Evolutionary conservation across 345 rosid genomes (phyloP), one percentile per base, ranked within the genome.

Genomic region (Acer saccharum): DNA sequence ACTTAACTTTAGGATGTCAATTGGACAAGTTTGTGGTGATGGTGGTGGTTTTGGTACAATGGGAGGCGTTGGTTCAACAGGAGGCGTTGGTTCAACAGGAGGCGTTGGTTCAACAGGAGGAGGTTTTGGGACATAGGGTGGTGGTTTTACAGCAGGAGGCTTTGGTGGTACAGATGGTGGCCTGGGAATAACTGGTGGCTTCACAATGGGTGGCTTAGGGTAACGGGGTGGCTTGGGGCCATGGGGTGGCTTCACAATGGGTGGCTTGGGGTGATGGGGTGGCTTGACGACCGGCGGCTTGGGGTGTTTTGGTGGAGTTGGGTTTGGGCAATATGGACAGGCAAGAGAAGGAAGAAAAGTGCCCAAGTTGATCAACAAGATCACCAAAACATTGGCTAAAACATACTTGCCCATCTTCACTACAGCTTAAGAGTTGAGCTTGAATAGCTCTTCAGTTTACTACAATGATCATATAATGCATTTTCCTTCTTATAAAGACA

Each of bases 1-100:
- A 2, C 89, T 89, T 6, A 95, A 83, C 88, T 90, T 93, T 1
- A 95, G 79, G 6, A 95, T 79, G 84, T 92, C 92, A 41, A 90
- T 86, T 5, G 98, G 83, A 76, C 99, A 95, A 4, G 97, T 93
- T 75, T 83, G 81, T 1, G 92, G 76, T 14, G 82, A 82, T 46
- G 50, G 50, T 46, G 50, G 50, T 46, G 50, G 12, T 7, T 9
- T 10, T 46, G 44, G 68, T 9, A 72, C 50, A 0, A 76, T 63
- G 0, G 85, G 82, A 9, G 88, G 87, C 0, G 29, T 11, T 10
- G 46, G 46, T 7, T 55, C 20, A 4, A 16, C 18, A 0, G 80
- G 61, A 3, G 86, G 75, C 0, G 71, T 76, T 7, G 46, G 46
- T 43, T 7, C 46, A 32, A 35, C 6, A 4, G 46, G 46, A 7